Evolutionary conservation across 2,329 filamentous ascomycete species (phyloP), one percentile per base, ranked within the genome.

Genomic region (Metarhizium brunneum): DNA sequence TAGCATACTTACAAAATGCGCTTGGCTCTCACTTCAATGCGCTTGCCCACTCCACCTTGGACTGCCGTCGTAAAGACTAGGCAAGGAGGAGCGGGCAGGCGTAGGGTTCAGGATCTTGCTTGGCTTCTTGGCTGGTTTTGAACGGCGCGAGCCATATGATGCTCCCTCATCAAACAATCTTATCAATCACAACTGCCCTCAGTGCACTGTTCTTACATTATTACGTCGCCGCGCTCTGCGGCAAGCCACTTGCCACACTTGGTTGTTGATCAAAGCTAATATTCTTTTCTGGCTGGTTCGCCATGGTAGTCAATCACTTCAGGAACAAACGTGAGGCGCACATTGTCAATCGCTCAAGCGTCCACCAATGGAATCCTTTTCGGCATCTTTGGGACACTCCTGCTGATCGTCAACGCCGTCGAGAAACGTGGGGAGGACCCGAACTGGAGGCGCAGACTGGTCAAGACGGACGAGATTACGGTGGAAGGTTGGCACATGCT

Each of bases 291-390:
- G 52, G 56, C 53, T 48, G 45, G 32, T 47, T 62, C 48, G 50
- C 55, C 52, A 57, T 63, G 58, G 49, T 66, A 79, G 76, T 77
- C 69, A 79, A 79, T 60, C 66, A 70, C 47, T 74, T 70, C 61
- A 68, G 66, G 53, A 71, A 74, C 59, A 79, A 74, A 68, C 70
- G 71, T 57, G 65, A 69, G 56, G 77, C 77, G 57, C 73, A 75
- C 57, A 67, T 59, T 25, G 62, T 76, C 47, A 73, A 74, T 52
- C 72, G 75, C 55, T 65, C 70, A 40, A 67, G 68, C 54, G 60
- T 64, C 52, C 69, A 72, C 55, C 68, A 72, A 25, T 75, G 71
- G 69, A 78, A 76, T 35, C 73, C 72, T 7, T 78, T 78, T 53
- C 69, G 72, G 8, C 73, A 74, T 56, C 66, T 74, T n/a, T 40